Base-by-base conservation (phyloP, 176 grass and related monocot genomes). In the Cenchrus purpureus region DNA sequence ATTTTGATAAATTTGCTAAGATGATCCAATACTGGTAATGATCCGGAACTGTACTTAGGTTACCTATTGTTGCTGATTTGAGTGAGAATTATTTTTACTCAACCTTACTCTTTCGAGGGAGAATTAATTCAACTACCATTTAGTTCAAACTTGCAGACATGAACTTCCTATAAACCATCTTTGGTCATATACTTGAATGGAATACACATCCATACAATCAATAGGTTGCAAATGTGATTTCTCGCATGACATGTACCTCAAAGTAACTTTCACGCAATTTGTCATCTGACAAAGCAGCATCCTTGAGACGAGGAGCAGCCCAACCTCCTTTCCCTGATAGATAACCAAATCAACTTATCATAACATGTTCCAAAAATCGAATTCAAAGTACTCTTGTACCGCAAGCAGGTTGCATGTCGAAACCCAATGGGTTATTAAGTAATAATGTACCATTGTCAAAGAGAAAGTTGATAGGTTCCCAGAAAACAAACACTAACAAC, bases 251-350 rank as follows among this genome's bases (percentile, higher is more conserved):
- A 14, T 71, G 65, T 89, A 98, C 97, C 97, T 98, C 97, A 43
- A 98, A 73, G 86, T 98, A 98, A 87, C 85, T 80, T 81, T 91
- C 91, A 75, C 72, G 91, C 42, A 94, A 89, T 53, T 95, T 95
- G 59, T 95, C 93, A 83, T 92, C 88, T 20, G 91, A 98, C 11
- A 98, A 84, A 86, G 78, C 85, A 78, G 91, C 93, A 82, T 98
- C 93, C 88, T 95, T 98, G 31, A 98, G 91, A 53, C 93, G 93
- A 89, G 93, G 97, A 74, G 97, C 97, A 48, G 88, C 84, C 91
- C 88, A 91, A 49, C 93, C 97, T 86, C 73, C 78, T 71, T 95
- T 92, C 71, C 97, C 97, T 98, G 87, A 77, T 85, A 28, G 70
- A 78, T 74, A 68, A 55, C 31, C 52, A 43, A 88, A 77, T 29